phyloP scores from a whole-genome alignment of 495 filamentous ascomycete species.

The Lasiosphaeris hirsuta region DNA sequence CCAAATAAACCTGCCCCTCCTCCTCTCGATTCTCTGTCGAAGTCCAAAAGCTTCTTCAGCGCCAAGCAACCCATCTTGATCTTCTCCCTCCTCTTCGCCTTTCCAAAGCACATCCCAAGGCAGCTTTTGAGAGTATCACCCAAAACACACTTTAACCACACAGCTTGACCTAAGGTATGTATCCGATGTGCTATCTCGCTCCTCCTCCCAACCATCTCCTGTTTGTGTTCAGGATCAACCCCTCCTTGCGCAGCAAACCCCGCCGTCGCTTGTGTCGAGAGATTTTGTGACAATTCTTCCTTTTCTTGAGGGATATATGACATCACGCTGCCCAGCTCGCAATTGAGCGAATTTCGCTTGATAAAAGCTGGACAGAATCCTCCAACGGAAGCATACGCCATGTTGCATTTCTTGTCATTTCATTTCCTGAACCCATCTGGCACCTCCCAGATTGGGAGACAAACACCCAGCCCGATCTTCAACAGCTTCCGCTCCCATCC shows the following conservation, averaged over 20 bases:
- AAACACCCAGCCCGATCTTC: conserved; percentile 8
- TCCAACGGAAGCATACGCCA: neutral
- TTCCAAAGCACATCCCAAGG: neutral
- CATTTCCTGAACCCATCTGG: neutral
- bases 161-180: neutral
- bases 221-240: conserved; percentile 1
- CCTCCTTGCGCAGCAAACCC: conserved; percentile 2
- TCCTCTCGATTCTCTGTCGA: conserved; percentile 15
- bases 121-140: neutral
- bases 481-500: neutral
- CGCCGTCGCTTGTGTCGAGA: conserved; percentile 3
- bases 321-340: conserved; percentile 1
- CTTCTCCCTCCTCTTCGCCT: conserved; percentile 1
- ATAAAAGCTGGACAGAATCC: neutral
- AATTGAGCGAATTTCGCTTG: conserved; percentile 28
- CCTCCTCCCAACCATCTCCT: neutral
- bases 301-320: conserved; percentile 25
- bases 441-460: conserved; percentile 3
- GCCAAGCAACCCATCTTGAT: conserved; percentile 3
- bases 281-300: conserved; percentile 7
- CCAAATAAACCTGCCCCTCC: conserved; percentile 31
- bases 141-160: neutral
- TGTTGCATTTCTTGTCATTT: conserved; percentile 1
- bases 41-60: conserved; percentile 24
- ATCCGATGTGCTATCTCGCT: neutral